Evolutionary conservation across 2,329 filamentous ascomycete genomes (phyloP).

Genomic region (Pseudocercospora macadamiae): DNA sequence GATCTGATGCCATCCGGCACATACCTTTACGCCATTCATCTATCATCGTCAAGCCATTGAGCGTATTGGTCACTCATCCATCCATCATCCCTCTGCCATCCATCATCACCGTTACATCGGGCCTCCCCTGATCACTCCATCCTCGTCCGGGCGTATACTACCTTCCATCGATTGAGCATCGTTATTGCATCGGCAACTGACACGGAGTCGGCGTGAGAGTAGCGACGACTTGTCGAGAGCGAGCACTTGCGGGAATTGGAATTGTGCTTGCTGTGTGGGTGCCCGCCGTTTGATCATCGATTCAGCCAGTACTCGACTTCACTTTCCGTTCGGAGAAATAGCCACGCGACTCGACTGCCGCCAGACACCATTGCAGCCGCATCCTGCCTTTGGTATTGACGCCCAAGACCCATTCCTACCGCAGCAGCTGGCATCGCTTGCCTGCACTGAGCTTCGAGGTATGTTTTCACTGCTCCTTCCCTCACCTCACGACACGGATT

Average conservation of each 20-base stretch:
- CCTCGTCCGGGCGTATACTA: not conserved
- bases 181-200: slow-evolving; percentile 8
- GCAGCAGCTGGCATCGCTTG: slow-evolving; percentile 14
- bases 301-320: slow-evolving; percentile 5
- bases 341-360: slow-evolving; percentile 24
- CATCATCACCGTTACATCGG: slow-evolving; percentile 3
- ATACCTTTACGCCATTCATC: slow-evolving; percentile 16
- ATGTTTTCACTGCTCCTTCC: slow-evolving; percentile 27
- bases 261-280: not conserved
- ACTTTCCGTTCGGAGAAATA: not conserved
- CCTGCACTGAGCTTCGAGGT: slow-evolving; percentile 20
- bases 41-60: slow-evolving; percentile 24
- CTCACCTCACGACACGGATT: slow-evolving; percentile 14
- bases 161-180: slow-evolving; percentile 15
- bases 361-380: slow-evolving; percentile 9
- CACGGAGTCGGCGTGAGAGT: not conserved
- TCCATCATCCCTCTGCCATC: slow-evolving; percentile 2
- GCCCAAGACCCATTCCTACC: slow-evolving; percentile 18
- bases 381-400: slow-evolving; percentile 18
- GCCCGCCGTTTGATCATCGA: slow-evolving; percentile 6
- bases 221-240: not conserved
- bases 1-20: slow-evolving; percentile 21
- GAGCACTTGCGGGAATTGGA: not conserved
- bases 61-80: slow-evolving; percentile 1
- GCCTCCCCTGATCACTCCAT: slow-evolving; percentile 9